Conservation (phyloP, 164 flowering plant species). For the Aristolochia fimbriata region DNA sequence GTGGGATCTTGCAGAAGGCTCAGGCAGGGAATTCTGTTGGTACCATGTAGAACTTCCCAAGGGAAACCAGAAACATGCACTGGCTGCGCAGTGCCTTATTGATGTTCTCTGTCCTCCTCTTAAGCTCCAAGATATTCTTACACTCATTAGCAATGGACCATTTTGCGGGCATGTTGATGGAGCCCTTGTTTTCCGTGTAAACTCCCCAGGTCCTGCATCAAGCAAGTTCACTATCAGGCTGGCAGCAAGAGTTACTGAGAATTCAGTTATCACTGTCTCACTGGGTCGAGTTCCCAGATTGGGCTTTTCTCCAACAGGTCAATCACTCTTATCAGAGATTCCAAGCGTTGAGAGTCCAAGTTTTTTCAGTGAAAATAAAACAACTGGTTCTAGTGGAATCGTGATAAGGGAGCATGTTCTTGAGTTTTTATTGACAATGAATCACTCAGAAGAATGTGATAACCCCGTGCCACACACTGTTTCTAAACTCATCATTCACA, state of each 20-base stretch:
- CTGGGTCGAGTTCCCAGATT: constrained; percentile 91
- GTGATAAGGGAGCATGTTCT: constrained; percentile 91
- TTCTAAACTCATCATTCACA: constrained; percentile 79
- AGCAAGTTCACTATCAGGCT: constrained; percentile 73
- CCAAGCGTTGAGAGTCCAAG: constrained; percentile 71
- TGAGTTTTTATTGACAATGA: constrained; percentile 90
- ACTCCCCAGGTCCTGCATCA: constrained; percentile 84
- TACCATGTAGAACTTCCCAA: constrained; percentile 94
- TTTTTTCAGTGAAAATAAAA: constrained; percentile 25
- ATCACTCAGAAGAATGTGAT: constrained; percentile 97
- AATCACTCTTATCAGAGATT: constrained; percentile 82
- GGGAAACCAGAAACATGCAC: constrained; percentile 60
- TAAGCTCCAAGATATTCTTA: constrained; percentile 92
- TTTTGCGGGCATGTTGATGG: constrained; percentile 97
- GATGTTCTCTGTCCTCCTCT: constrained; percentile 91
- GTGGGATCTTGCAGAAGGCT: constrained; percentile 84
- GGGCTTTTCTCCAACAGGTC: constrained; percentile 69
- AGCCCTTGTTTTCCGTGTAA: constrained; percentile 85
- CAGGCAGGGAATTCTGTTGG: constrained; percentile 88
- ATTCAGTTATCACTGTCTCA: constrained; percentile 85
- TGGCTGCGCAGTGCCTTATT: constrained; percentile 79
- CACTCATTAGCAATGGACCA: constrained; percentile 90
- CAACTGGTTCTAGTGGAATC: constrained; percentile 34
- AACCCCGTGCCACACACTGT: constrained; percentile 87
- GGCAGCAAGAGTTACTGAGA: constrained; percentile 84